Conservation (phyloP, 2,329 filamentous ascomycete genomes). For the Cladosporium sp. region DNA sequence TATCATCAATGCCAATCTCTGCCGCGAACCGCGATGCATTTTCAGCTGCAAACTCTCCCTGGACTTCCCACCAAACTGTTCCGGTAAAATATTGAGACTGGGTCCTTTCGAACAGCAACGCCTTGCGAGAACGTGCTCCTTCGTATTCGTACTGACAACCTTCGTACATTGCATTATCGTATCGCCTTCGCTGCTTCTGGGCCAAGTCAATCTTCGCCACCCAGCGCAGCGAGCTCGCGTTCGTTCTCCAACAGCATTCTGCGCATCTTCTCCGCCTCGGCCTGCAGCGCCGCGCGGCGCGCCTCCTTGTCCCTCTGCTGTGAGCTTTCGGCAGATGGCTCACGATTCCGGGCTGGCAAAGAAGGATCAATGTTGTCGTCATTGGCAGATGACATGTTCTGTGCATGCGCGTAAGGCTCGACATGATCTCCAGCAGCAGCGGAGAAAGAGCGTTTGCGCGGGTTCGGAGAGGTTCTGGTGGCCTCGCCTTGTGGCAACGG, state of each 20-base stretch:
- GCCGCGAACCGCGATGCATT: too few species aligned
- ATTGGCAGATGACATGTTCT: slow-evolving; percentile 15
- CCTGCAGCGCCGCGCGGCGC: slow-evolving; percentile 58
- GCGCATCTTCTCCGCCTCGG: slow-evolving; percentile 71
- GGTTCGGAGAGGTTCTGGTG: slow-evolving; percentile 20
- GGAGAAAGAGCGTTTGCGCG: slow-evolving; percentile 63
- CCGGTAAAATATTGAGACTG: too few species aligned
- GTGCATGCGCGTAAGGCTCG: slow-evolving; percentile 18
- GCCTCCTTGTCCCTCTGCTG: slow-evolving; percentile 47
- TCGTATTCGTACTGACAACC: not conserved
- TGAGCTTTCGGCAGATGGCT: slow-evolving; percentile 12
- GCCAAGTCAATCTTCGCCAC: slow-evolving; percentile 14
- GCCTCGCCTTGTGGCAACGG: not conserved
- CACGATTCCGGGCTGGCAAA: slow-evolving; percentile 27
- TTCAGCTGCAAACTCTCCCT: too few species aligned
- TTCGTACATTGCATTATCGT: slow-evolving; percentile 6
- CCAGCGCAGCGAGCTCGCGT: slow-evolving; percentile 54
- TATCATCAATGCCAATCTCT: too few species aligned
- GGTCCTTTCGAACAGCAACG: too few species aligned
- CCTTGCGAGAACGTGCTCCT: not conserved
- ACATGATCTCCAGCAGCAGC: slow-evolving; percentile 20
- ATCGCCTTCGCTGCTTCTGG: not conserved
- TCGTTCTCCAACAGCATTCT: slow-evolving; percentile 68
- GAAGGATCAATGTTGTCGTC: slow-evolving; percentile 26
- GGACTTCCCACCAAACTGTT: too few species aligned